phyloP scores from a whole-genome alignment of 192 early-diverging fungal genomes.

The Coemansia sp. region DNA sequence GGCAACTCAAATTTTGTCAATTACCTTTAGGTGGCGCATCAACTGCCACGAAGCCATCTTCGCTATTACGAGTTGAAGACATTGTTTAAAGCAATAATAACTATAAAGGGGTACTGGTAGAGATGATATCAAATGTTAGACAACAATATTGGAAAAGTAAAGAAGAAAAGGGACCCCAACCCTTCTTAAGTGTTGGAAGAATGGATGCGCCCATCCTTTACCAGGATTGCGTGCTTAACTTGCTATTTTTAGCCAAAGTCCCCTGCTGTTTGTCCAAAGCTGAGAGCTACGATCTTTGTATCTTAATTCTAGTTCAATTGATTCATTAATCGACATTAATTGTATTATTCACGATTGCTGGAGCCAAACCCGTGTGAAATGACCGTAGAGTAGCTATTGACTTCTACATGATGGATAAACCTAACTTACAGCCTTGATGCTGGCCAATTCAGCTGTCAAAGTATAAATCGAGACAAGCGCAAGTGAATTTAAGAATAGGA shows the following conservation, averaged over 20 bases:
- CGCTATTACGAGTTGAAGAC: background rate
- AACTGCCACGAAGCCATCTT: background rate
- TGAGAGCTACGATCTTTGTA: no score
- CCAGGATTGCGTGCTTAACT: no score
- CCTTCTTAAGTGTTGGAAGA: no score
- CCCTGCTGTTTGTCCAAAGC: no score
- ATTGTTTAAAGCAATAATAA: background rate
- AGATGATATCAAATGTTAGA: no score
- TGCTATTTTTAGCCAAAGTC: no score
- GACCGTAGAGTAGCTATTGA: background rate
- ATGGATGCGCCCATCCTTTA: no score
- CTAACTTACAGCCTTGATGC: background rate
- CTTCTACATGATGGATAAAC: background rate
- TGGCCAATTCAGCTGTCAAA: background rate
- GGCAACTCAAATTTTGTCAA: background rate
- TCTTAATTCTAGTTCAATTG: no score
- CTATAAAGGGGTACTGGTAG: background rate
- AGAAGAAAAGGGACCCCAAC: no score
- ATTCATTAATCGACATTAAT: no score
- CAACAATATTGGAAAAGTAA: no score
- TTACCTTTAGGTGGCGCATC: background rate
- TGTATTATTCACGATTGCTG: no score
- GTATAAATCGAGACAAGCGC: background rate
- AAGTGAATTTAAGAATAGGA: background rate
- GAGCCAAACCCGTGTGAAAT: background rate